Evolutionary conservation across 225 moss, liverwort and hornwort genomes (phyloP).

Genomic region (Climacium dendroides): DNA sequence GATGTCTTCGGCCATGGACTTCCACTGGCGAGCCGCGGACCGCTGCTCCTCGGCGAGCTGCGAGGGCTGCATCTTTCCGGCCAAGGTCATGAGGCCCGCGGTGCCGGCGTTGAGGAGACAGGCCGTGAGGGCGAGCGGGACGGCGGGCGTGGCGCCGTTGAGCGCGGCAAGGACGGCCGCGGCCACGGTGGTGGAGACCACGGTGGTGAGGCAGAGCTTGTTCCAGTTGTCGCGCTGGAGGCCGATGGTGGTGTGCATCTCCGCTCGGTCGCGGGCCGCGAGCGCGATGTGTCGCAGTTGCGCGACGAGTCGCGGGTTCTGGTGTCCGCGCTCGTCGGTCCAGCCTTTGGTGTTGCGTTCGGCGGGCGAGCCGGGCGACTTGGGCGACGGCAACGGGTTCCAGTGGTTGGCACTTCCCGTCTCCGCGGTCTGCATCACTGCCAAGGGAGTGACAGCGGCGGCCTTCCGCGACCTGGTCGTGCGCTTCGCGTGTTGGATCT

Average conservation of each 20-base stretch:
- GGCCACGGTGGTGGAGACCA: constrained; percentile 17
- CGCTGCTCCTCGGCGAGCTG: constrained; percentile 59
- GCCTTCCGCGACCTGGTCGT: neutral
- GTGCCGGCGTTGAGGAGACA: constrained; percentile 17
- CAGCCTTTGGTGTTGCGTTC: constrained; percentile 25
- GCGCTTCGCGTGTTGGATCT: neutral
- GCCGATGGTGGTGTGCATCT: constrained; percentile 37
- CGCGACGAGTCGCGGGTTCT: constrained; percentile 11
- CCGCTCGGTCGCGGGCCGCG: constrained; percentile 19
- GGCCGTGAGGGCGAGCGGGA: constrained; percentile 24
- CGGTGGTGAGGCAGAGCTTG: constrained; percentile 39
- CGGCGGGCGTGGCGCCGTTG: constrained; percentile 3
- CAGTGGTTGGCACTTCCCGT: neutral
- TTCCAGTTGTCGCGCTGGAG: constrained; percentile 54
- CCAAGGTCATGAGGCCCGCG: constrained; percentile 21
- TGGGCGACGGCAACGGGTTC: neutral
- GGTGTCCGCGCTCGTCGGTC: constrained; percentile 16
- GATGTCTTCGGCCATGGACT: constrained; percentile 19
- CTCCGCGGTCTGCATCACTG: neutral
- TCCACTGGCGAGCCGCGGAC: constrained; percentile 45
- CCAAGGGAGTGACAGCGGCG: neutral
- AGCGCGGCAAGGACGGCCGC: constrained; percentile 22
- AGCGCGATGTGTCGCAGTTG: constrained; percentile 13
- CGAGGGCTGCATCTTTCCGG: constrained; percentile 34
- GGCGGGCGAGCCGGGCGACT: neutral